A percentile compares a stretch with the other conserved stretches of the same genome.
phyloP scores from a whole-genome alignment of 306 rosid species.

The Hippophae tibetana region DNA sequence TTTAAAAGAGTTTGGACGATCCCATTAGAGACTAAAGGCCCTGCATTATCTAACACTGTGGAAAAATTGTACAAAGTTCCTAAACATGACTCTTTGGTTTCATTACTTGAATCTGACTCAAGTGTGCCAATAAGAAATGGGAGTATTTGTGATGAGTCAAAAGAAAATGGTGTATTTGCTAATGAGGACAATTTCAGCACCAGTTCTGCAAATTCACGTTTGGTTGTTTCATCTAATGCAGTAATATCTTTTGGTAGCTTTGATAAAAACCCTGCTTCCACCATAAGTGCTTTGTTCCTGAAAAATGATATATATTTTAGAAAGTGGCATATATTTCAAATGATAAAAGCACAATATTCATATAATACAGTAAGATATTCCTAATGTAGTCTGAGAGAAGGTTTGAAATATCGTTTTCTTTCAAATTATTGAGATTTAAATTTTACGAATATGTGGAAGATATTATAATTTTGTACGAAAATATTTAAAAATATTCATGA shows the following conservation, averaged over 20 bases:
- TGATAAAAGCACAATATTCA: conserved; percentile 6
- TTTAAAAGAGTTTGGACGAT: conserved; percentile 49
- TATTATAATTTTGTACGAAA: too few species aligned
- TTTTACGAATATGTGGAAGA: too few species aligned
- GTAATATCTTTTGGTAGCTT: conserved; percentile 51
- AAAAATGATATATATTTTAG: background rate
- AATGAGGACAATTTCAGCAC: conserved; percentile 60
- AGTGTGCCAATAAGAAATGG: conserved; percentile 42
- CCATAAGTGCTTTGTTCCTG: conserved; percentile 82
- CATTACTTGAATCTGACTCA: conserved; percentile 33
- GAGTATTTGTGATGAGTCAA: conserved; percentile 42
- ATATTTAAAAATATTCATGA: too few species aligned
- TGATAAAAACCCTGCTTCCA: conserved; percentile 74
- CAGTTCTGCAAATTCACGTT: conserved; percentile 42
- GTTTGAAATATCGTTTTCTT: too few species aligned
- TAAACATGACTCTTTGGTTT: conserved; percentile 43
- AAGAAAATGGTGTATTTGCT: conserved; percentile 48
- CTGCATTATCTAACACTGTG: conserved; percentile 56
- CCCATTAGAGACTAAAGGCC: conserved; percentile 47
- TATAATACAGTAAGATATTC: background rate
- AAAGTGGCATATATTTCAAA: background rate
- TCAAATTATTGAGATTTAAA: too few species aligned
- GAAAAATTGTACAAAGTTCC: conserved; percentile 65
- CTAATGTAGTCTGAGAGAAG: too few species aligned
- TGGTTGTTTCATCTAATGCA: conserved; percentile 49